Base-by-base conservation (phyloP, 257 asterid genomes). In the Ajuga chamaepitys region DNA sequence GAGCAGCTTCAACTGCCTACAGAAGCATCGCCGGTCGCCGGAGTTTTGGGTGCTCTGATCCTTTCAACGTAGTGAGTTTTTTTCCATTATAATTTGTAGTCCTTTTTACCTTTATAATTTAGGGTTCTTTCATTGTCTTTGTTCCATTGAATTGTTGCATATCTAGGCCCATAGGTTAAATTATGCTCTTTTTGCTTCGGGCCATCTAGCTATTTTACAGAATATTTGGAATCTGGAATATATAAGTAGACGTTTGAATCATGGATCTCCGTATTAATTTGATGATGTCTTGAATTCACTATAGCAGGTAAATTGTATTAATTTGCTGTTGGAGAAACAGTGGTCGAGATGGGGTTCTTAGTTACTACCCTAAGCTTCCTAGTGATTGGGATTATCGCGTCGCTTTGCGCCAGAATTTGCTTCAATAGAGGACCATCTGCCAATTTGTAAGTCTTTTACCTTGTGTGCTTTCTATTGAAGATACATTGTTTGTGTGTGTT, bases 341-440 rank as follows among this genome's bases (percentile, higher is more conserved):
- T 50, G 53, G 60, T 57, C 75, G 72, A 67, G 59, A 83, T 91
- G 98, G 98, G 95, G 67, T 91, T 91, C 71, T 58, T 86, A 66
- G 81, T 91, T 53, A 85, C 95, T 46, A 80, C 92, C 42, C 80
- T 88, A 26, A 83, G 86, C 55, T 91, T 88, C 81, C 1, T 82
- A 16, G 95, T 74, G 20, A 79, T 85, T 41, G 98, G 96, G 66
- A 73, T 88, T 59, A 88, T 88, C 77, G 95, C 87, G 16, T 75
- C 83, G 52, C 81, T 91, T 20, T 77, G 81, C 70, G 51, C 81
- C 77, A 76, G 92, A 85, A 86, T 91, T 75, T 88, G 96, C 87
- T 88, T 73, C 87, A 88, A 85, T 77, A 82, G 83, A 74, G 96
- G 98, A 22, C 98, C 96, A 37, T 91, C 98, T 25, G 77, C 96